phyloP scores from a whole-genome alignment of 1,284 basidiomycete genomes.

The Tilletia indica region DNA sequence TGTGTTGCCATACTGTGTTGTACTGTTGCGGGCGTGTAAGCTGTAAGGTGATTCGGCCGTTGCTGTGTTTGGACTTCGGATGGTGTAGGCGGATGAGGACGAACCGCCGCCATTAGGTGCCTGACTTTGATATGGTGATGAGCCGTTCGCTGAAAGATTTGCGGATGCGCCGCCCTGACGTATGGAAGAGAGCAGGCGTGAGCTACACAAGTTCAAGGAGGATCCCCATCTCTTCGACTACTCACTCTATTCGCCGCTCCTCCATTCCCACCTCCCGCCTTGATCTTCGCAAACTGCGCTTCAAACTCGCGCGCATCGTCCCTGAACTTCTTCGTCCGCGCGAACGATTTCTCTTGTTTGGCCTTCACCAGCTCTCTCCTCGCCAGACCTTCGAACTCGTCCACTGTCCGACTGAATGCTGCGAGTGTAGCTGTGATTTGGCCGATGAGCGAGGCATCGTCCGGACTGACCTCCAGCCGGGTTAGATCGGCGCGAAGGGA shows the following conservation, averaged over 20 bases:
- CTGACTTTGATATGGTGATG: background rate
- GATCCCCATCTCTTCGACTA: background rate
- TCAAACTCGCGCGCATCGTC: constrained; percentile 45
- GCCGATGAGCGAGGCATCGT: constrained; percentile 28
- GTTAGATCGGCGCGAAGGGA: constrained; percentile 51
- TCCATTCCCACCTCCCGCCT: constrained; percentile 26
- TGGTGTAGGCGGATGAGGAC: constrained; percentile 19
- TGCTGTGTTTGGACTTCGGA: constrained; percentile 7
- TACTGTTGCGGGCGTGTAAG: constrained; percentile 36
- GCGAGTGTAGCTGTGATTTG: constrained; percentile 46
- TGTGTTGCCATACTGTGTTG: background rate
- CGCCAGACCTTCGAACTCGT: constrained; percentile 54
- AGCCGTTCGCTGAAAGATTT: background rate
- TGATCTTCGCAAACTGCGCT: constrained; percentile 34
- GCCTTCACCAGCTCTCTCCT: constrained; percentile 49
- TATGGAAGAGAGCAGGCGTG: background rate
- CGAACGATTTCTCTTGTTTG: constrained; percentile 53
- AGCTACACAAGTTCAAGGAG: constrained; percentile 14
- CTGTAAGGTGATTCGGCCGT: constrained; percentile 42
- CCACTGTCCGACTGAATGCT: constrained; percentile 48
- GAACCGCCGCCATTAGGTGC: constrained; percentile 18
- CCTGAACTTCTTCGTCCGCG: constrained; percentile 45
- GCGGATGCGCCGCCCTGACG: too few relatives aligned
- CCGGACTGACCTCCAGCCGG: constrained; percentile 30
- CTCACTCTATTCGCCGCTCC: constrained; percentile 8